phyloP scores from a whole-genome alignment of 2,329 filamentous ascomycete genomes.

The Lachnellula willkommii region DNA sequence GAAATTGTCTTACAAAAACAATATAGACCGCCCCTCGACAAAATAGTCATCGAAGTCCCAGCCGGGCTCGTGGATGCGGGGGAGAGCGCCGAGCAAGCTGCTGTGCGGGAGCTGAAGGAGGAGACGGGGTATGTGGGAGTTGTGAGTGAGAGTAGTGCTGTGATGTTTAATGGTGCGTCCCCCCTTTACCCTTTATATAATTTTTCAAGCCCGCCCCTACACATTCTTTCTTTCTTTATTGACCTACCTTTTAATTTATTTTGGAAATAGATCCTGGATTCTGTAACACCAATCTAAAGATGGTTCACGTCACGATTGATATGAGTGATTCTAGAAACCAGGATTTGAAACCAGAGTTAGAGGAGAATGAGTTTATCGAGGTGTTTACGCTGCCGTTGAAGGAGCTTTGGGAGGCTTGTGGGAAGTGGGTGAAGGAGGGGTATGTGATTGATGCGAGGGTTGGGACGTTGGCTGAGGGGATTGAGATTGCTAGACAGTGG shows the following conservation, averaged over 20 bases:
- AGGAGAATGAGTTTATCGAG: slow-evolving; percentile 50
- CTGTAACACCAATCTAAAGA: slow-evolving; percentile 60
- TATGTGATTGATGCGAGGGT: slow-evolving; percentile 37
- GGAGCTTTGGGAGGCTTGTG: slow-evolving; percentile 41
- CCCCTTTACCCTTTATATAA: background rate
- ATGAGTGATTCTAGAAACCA: slow-evolving; percentile 41
- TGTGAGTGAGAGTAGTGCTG: slow-evolving; percentile 51
- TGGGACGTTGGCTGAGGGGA: slow-evolving; percentile 36
- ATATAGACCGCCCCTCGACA: slow-evolving; percentile 57
- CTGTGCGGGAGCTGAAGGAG: slow-evolving; percentile 59
- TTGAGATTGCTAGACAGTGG: slow-evolving; percentile 35
- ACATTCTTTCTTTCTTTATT: background rate
- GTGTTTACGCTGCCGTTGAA: slow-evolving; percentile 44
- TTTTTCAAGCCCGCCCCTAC: background rate
- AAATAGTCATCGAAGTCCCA: slow-evolving; percentile 57
- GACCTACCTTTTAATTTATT: no score
- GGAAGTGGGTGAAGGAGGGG: slow-evolving; percentile 38
- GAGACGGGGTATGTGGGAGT: slow-evolving; percentile 62
- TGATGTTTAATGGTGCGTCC: slow-evolving; percentile 55
- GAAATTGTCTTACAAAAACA: slow-evolving; percentile 62
- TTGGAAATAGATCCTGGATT: slow-evolving; percentile 50
- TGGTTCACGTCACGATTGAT: slow-evolving; percentile 46
- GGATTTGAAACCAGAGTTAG: slow-evolving; percentile 41
- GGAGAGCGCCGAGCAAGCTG: slow-evolving; percentile 56
- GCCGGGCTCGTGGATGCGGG: slow-evolving; percentile 59